These are phyloP conservation scores for Chaetomium cochliodes DNA, from an alignment of 495 filamentous ascomycete genomes.

Conservation along the genomic window DNA sequence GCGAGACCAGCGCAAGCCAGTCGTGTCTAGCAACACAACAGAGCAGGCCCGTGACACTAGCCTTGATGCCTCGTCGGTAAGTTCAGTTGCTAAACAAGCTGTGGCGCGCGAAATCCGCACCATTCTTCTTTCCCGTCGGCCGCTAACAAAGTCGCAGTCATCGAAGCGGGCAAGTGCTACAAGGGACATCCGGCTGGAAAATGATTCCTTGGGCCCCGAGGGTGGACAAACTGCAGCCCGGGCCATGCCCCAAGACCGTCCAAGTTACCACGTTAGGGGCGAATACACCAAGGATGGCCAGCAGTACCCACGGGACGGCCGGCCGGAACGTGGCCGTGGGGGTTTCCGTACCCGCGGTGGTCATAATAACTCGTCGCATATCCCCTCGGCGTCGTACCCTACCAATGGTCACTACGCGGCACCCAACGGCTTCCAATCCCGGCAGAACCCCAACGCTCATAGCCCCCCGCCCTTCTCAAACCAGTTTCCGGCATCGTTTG, in stretches of 20 bases:
- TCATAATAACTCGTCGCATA: constrained; percentile 26
- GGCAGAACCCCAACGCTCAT: constrained; percentile 27
- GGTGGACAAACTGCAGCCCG: constrained; percentile 14
- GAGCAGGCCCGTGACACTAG: constrained; percentile 41
- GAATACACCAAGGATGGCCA: constrained; percentile 31
- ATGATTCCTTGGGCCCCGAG: constrained; percentile 25
- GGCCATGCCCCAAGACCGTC: constrained; percentile 25
- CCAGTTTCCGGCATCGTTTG: constrained; percentile 28
- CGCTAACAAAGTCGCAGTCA: constrained; percentile 18
- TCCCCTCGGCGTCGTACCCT: constrained; percentile 17
- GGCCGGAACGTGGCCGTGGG: constrained; percentile 41
- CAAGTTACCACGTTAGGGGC: constrained; percentile 22
- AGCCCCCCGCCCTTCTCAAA: constrained; percentile 28
- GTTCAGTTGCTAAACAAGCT: constrained; percentile 17
- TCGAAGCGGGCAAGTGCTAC: constrained; percentile 25
- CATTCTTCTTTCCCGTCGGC: background rate
- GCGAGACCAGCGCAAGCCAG: constrained; percentile 47
- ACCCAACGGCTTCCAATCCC: constrained; percentile 28
- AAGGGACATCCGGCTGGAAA: constrained; percentile 31
- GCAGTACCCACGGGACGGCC: constrained; percentile 37
- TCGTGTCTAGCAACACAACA: constrained; percentile 28
- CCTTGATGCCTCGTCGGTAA: constrained; percentile 32
- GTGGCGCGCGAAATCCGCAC: background rate
- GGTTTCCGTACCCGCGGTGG: constrained; percentile 43
- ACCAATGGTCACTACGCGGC: constrained; percentile 32